A percentile compares a stretch with the other conserved stretches of the same genome.
Evolutionary conservation across 2,329 filamentous ascomycete species (phyloP).

Genomic region (Ascochyta rabiei): DNA sequence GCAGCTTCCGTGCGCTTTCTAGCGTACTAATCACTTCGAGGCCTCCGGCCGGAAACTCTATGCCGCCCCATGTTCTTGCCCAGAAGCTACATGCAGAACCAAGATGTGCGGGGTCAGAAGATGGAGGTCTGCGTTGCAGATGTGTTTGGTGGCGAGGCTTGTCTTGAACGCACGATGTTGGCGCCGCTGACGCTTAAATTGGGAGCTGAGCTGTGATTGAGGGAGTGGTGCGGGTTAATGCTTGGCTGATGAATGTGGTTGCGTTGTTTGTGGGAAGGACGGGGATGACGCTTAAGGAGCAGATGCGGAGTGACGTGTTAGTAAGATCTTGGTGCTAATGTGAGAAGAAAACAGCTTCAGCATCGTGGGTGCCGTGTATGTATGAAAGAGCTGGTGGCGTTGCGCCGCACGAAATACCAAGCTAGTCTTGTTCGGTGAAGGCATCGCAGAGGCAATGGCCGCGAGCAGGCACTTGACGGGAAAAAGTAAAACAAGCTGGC

Average conservation of each 20-base stretch:
- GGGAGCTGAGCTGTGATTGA: background rate
- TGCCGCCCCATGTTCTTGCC: conserved; percentile 1
- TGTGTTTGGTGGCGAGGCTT: background rate
- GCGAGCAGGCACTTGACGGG: no score
- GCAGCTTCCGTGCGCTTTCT: conserved; percentile 7
- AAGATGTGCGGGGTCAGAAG: background rate
- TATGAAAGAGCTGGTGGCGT: no score
- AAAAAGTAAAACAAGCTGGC: no score
- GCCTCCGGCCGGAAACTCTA: conserved; percentile 4
- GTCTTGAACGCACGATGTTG: background rate
- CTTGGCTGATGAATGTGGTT: conserved; percentile 2
- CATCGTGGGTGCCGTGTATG: no score
- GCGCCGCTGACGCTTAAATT: conserved; percentile 6
- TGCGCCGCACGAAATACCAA: no score
- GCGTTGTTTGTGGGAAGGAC: background rate
- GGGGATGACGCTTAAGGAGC: background rate
- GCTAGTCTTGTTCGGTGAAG: no score
- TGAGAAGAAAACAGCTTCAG: no score
- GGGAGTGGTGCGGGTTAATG: background rate
- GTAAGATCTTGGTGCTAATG: background rate
- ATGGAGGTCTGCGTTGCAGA: conserved; percentile 1
- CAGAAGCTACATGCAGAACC: conserved; percentile 2
- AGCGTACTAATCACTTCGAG: conserved; percentile 1
- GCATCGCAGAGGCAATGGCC: background rate
- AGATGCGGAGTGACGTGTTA: background rate